These are phyloP conservation scores for Aureobasidium sp. DNA, from an alignment of 2,329 filamentous ascomycete species.

Conservation along the genomic window DNA sequence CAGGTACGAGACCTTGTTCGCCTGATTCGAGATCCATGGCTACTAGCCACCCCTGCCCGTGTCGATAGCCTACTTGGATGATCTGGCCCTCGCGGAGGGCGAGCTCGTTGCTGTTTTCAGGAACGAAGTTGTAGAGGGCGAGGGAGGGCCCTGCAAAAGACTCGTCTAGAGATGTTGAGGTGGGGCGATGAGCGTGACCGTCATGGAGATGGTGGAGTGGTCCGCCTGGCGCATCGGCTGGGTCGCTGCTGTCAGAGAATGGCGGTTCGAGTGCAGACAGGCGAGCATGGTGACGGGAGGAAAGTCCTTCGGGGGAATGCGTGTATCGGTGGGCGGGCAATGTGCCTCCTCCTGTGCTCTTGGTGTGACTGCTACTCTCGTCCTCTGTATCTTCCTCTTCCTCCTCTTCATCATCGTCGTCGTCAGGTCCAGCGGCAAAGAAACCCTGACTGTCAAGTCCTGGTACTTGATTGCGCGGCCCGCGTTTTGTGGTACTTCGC, in stretches of 20 bases:
- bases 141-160: constrained; percentile 97
- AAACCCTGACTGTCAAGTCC: constrained; percentile 15
- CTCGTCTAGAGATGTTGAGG: constrained; percentile 67
- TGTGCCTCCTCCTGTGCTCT: neutral
- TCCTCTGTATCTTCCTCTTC: constrained; percentile 6
- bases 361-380: neutral
- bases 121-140: constrained; percentile 87
- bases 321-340: constrained; percentile 35
- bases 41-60: constrained; percentile 95
- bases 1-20: constrained; percentile 89
- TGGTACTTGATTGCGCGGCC: constrained; percentile 11
- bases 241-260: constrained; percentile 16
- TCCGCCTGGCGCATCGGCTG: constrained; percentile 9
- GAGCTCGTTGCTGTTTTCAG: constrained; percentile 94
- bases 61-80: constrained; percentile 91
- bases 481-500: constrained; percentile 5
- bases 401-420: constrained; percentile 4
- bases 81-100: constrained; percentile 90
- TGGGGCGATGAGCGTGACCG: constrained; percentile 18
- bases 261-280: constrained; percentile 12
- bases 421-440: neutral
- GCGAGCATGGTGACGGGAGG: neutral
- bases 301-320: constrained; percentile 18
- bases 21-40: constrained; percentile 91
- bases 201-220: constrained; percentile 13